phyloP scores from a whole-genome alignment of 2,329 filamentous ascomycete species.

The Cladorrhinum sp. region DNA sequence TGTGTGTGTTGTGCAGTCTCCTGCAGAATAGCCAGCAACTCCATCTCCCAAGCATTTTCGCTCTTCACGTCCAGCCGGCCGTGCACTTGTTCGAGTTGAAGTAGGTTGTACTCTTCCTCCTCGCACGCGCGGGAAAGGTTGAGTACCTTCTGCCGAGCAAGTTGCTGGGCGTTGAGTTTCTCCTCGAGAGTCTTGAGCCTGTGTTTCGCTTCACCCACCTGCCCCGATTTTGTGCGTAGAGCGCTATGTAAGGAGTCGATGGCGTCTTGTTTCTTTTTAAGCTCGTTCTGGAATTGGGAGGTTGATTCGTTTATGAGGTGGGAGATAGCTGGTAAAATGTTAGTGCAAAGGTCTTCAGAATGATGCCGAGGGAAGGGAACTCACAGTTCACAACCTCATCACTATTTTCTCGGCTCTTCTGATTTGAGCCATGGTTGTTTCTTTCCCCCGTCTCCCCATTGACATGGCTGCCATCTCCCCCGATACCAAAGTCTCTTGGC shows the following conservation, averaged over 20 bases:
- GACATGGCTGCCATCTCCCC: slow-evolving; percentile 45
- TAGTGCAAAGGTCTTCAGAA: slow-evolving; percentile 31
- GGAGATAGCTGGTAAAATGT: slow-evolving; percentile 64
- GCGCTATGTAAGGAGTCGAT: slow-evolving; percentile 79
- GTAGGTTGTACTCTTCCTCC: slow-evolving; percentile 60
- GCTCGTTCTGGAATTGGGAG: slow-evolving; percentile 73
- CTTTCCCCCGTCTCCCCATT: slow-evolving; percentile 44
- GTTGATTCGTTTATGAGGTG: slow-evolving; percentile 78
- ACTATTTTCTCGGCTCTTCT: slow-evolving; percentile 67
- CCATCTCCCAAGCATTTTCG: slow-evolving; percentile 52
- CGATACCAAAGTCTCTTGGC: slow-evolving; percentile 92
- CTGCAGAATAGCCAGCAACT: slow-evolving; percentile 48
- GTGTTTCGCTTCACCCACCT: slow-evolving; percentile 73
- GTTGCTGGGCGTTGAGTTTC: slow-evolving; percentile 60
- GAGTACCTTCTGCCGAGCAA: slow-evolving; percentile 67
- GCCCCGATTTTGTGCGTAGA: slow-evolving; percentile 75
- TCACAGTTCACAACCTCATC: slow-evolving; percentile 77
- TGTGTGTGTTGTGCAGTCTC: slow-evolving; percentile 24
- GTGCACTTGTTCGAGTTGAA: slow-evolving; percentile 45
- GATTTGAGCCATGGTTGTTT: slow-evolving; percentile 46
- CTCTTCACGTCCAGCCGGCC: slow-evolving; percentile 45
- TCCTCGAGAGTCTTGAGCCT: slow-evolving; percentile 68
- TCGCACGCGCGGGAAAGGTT: slow-evolving; percentile 75
- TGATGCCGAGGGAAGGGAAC: slow-evolving; percentile 34
- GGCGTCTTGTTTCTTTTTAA: slow-evolving; percentile 77